Conservation (phyloP, 768 basidiomycete species). For the Saitozyma podzolica region DNA sequence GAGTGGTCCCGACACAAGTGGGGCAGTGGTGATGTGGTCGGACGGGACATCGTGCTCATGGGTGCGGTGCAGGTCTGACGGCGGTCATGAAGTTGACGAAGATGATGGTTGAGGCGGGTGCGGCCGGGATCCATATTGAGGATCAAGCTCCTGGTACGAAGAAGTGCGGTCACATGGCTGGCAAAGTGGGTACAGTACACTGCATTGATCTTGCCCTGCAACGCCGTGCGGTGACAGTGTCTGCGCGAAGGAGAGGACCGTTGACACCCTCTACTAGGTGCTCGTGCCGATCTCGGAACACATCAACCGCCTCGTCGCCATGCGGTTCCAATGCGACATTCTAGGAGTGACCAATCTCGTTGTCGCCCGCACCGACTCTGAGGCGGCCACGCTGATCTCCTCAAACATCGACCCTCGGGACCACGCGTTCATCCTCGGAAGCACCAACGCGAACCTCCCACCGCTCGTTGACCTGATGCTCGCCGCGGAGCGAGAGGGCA, state of each 20-base stretch:
- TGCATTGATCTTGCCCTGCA: no score
- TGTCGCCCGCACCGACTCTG: slow-evolving; percentile 92
- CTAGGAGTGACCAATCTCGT: slow-evolving; percentile 96
- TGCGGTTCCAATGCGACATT: slow-evolving; percentile 95
- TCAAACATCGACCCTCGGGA: slow-evolving; percentile 97
- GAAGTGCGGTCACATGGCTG: slow-evolving; percentile 62
- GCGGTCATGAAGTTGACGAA: slow-evolving; percentile 98
- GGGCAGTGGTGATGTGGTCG: neutral
- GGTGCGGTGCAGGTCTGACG: slow-evolving; percentile 65
- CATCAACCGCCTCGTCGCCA: slow-evolving; percentile 95
- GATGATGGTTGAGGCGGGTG: slow-evolving; percentile 97
- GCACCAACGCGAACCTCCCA: slow-evolving; percentile 68
- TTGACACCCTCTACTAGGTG: slow-evolving; percentile 65
- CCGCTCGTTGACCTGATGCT: slow-evolving; percentile 79
- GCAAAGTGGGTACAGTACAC: slow-evolving; percentile 42
- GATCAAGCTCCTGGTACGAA: slow-evolving; percentile 98
- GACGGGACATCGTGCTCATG: no score
- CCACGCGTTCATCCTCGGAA: slow-evolving; percentile 93
- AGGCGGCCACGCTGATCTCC: slow-evolving; percentile 94
- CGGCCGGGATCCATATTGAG: slow-evolving; percentile 96
- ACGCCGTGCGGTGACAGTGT: no score
- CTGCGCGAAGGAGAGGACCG: neutral
- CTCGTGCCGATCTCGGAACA: slow-evolving; percentile 97
- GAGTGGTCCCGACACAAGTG: slow-evolving; percentile 1
- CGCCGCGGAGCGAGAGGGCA: slow-evolving; percentile 77